Evolutionary conservation across 2,329 filamentous ascomycete genomes (phyloP).

Genomic region (Claviceps digitariae): DNA sequence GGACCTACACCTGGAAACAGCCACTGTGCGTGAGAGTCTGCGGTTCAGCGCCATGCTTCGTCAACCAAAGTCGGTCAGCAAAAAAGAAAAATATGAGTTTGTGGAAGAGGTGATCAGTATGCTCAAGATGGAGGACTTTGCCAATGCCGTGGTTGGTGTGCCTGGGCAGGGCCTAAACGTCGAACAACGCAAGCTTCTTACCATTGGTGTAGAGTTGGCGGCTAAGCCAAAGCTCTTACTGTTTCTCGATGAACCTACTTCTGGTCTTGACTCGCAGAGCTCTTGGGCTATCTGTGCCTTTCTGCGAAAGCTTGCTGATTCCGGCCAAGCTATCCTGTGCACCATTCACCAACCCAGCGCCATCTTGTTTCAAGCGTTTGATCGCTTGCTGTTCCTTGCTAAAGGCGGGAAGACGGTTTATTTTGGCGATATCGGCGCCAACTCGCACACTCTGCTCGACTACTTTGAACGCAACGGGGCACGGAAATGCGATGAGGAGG

Average conservation of each 20-base stretch:
- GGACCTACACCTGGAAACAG: slow-evolving; percentile 41
- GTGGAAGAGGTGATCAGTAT: slow-evolving; percentile 53
- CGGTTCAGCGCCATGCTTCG: slow-evolving; percentile 43
- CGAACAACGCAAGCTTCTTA: slow-evolving; percentile 48
- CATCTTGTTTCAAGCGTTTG: slow-evolving; percentile 41
- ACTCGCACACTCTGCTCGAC: slow-evolving; percentile 40
- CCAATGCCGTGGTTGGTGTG: slow-evolving; percentile 50
- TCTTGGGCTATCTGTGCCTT: slow-evolving; percentile 51
- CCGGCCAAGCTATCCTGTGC: slow-evolving; percentile 38
- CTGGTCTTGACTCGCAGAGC: slow-evolving; percentile 49
- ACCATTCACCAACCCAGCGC: slow-evolving; percentile 43
- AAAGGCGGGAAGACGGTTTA: slow-evolving; percentile 55
- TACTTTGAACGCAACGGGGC: slow-evolving; percentile 57
- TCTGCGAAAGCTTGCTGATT: slow-evolving; percentile 44
- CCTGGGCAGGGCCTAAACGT: slow-evolving; percentile 48
- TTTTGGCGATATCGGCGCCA: slow-evolving; percentile 51
- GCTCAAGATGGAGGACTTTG: slow-evolving; percentile 53
- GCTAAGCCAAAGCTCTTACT: slow-evolving; percentile 44
- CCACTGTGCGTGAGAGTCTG: slow-evolving; percentile 41
- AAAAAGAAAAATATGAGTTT: slow-evolving; percentile 44
- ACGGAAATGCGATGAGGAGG: slow-evolving; percentile 41
- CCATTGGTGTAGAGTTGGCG: slow-evolving; percentile 46
- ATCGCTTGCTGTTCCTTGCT: slow-evolving; percentile 49
- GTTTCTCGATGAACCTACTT: slow-evolving; percentile 48
- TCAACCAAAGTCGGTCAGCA: slow-evolving; percentile 39